A percentile compares a stretch with the other conserved stretches of the same genome.
phyloP scores from a whole-genome alignment of 495 filamentous ascomycete species.

The Massariosphaeria phaeospora region DNA sequence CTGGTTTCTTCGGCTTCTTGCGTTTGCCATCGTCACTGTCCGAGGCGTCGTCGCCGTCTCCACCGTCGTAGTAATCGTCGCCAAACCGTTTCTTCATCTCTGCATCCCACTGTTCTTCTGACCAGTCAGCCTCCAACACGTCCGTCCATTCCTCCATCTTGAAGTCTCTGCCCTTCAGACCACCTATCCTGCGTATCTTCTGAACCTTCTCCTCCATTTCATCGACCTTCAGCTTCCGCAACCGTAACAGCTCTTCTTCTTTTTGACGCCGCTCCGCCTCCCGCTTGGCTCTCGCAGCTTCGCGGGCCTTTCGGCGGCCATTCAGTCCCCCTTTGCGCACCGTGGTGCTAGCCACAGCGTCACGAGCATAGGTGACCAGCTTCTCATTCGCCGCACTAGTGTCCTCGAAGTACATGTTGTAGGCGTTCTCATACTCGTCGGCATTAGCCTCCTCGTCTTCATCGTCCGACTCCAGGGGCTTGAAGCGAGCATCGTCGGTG shows the following conservation, averaged over 20 bases:
- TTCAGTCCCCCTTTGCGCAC: constrained; percentile 78
- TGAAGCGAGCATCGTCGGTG: constrained; percentile 51
- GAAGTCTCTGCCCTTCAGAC: constrained; percentile 61
- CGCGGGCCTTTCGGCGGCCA: constrained; percentile 67
- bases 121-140: constrained; percentile 80
- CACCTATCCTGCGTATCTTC: constrained; percentile 82
- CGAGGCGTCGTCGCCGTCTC: constrained; percentile 46
- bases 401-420: constrained; percentile 95
- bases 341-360: constrained; percentile 69
- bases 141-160: constrained; percentile 72
- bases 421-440: constrained; percentile 86
- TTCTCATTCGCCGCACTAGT: constrained; percentile 77
- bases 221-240: constrained; percentile 81
- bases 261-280: constrained; percentile 71
- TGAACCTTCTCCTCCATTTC: constrained; percentile 77
- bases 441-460: constrained; percentile 75
- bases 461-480: constrained; percentile 88
- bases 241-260: constrained; percentile 73
- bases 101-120: constrained; percentile 78
- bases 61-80: constrained; percentile 68
- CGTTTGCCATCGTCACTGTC: constrained; percentile 45
- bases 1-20: constrained; percentile 73
- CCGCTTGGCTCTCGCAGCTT: constrained; percentile 67
- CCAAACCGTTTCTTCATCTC: constrained; percentile 85
- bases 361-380: constrained; percentile 79